Base-by-base conservation (phyloP, 306 rosid species). In the Parietaria judaica region DNA sequence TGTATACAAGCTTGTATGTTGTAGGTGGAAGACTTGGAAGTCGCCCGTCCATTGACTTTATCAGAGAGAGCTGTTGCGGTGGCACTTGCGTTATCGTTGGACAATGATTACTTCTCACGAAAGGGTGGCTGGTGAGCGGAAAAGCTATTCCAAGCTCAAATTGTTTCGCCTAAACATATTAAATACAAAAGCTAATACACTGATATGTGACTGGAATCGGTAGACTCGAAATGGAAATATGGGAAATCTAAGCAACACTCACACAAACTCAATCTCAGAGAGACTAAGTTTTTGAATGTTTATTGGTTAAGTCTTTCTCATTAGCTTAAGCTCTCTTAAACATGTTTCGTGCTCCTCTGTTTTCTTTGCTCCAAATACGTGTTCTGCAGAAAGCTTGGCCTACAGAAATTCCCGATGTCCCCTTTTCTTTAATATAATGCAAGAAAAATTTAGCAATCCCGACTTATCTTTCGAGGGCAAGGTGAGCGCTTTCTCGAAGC, bases 31-130 rank as follows among this genome's bases (percentile, higher is more conserved):
- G 98, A 92, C 49, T 77, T 92, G 74, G 94, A 86, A 36, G 95
- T 92, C 37, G 57, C 60, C 58, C 90, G 95, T 13, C 79, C 86
- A 36, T 64, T 92, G 72, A 86, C 81, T 56, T 74, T 92, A 58
- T 70, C 83, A 0, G 96, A 92, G 81, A 84, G 98, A 82, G 96
- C 98, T 41, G 95, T 88, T 51, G 70, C 95, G n/a, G 70, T 92
- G 66, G 98, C 98, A 61, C 95, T 92, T 80, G 96, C 98, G 44
- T 80, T 92, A 78, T 92, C 98, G n/a, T 76, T 92, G 74, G 98
- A 92, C 69, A 92, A 92, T 61, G 98, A 92, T 75, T 92, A 88
- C 78, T 92, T 92, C 76, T 88, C 98, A 58, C 80, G 96, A 72
- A 95, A 86, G 38, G 95, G 95, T 53, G 90, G 96, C 84, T 88